Conservation (phyloP, 1,139 yeast genomes). For the Waltiozyma sp. region DNA sequence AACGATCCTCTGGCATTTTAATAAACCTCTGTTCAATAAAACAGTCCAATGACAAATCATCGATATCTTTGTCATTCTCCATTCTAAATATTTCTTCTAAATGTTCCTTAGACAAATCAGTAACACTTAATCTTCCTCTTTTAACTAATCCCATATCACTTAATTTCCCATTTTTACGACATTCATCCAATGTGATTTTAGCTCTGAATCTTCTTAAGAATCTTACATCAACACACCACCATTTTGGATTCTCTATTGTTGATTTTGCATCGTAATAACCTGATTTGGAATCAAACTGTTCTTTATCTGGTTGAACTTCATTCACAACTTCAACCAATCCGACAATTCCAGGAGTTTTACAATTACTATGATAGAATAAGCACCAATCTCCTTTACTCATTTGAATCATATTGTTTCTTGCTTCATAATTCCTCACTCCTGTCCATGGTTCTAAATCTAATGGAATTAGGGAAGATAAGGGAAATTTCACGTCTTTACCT, state of each 20-base stretch:
- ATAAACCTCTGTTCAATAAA: slow-evolving; percentile 12
- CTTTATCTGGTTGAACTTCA: slow-evolving; percentile 31
- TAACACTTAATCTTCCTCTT: slow-evolving; percentile 38
- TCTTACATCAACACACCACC: slow-evolving; percentile 44
- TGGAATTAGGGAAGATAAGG: slow-evolving; percentile 30
- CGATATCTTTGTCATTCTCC: slow-evolving; percentile 18
- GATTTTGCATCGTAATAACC: slow-evolving; percentile 38
- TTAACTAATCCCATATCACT: slow-evolving; percentile 32
- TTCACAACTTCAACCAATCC: slow-evolving; percentile 32
- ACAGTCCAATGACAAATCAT: slow-evolving; percentile 25
- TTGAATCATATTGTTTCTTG: slow-evolving; percentile 34
- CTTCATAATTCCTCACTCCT: slow-evolving; percentile 47
- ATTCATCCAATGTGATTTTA: slow-evolving; percentile 27
- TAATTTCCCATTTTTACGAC: slow-evolving; percentile 23
- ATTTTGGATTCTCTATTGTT: slow-evolving; percentile 28
- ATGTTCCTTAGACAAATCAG: slow-evolving; percentile 32
- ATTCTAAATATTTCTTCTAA: slow-evolving; percentile 28
- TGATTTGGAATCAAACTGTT: slow-evolving; percentile 28
- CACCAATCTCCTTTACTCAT: slow-evolving; percentile 36
- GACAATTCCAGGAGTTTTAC: slow-evolving; percentile 40
- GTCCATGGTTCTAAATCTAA: slow-evolving; percentile 37
- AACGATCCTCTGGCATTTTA: background rate
- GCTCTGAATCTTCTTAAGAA: slow-evolving; percentile 31
- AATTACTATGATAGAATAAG: slow-evolving; percentile 42
- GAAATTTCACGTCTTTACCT: slow-evolving; percentile 36